Conservation (phyloP, 1,284 basidiomycete genomes). For the Macrocybe sp. region DNA sequence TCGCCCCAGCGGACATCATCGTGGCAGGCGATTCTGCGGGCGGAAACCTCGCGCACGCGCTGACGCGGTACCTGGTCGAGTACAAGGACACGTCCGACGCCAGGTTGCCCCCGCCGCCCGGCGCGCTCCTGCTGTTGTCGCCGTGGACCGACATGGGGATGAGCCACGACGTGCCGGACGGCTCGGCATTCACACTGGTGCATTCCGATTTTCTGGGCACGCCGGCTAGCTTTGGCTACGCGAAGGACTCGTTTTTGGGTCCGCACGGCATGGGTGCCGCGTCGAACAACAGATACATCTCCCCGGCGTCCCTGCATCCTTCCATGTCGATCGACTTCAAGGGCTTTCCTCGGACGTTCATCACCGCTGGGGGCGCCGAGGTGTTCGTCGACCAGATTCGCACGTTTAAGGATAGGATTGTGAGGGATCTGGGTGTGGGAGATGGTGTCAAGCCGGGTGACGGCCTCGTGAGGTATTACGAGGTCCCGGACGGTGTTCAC, state of each 20-base stretch:
- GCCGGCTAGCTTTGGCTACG: neutral
- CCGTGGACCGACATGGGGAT: conserved; percentile 52
- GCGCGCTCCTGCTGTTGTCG: conserved; percentile 49
- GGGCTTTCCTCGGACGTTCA: neutral
- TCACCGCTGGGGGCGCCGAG: neutral
- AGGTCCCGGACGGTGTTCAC: neutral
- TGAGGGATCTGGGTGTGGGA: neutral
- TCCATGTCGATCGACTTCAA: neutral
- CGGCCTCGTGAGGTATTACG: neutral
- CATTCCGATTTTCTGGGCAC: neutral
- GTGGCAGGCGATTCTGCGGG: conserved; percentile 72
- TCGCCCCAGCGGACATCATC: conserved; percentile 53
- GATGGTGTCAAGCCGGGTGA: neutral
- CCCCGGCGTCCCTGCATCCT: neutral
- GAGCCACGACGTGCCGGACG: conserved; percentile 27
- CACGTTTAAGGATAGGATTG: conserved; percentile 1
- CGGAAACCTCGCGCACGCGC: conserved; percentile 62
- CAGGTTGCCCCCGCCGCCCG: conserved; percentile 37
- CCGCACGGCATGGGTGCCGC: neutral
- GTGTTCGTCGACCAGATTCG: neutral
- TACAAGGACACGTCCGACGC: conserved; percentile 24
- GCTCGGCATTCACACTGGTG: conserved; percentile 21
- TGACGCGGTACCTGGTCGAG: conserved; percentile 47
- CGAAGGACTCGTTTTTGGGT: neutral
- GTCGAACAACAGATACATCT: neutral